Conservation (phyloP, 169 alveolate species). For the Amoebophrya sp. region DNA sequence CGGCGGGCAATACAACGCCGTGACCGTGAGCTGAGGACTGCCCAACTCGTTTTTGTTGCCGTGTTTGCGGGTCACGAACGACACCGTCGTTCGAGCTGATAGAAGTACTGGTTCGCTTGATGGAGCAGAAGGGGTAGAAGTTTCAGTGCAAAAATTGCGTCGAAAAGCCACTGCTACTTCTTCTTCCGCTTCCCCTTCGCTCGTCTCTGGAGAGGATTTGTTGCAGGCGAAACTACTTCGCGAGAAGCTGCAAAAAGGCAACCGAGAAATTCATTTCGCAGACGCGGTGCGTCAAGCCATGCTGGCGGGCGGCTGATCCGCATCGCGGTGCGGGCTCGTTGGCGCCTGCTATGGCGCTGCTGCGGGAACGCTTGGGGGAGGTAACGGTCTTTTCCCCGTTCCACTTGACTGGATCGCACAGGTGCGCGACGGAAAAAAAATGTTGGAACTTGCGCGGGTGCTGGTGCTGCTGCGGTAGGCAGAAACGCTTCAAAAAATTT, state of each 20-base stretch:
- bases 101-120: too few species aligned
- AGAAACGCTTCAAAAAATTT: too few species aligned
- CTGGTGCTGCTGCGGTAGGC: neutral
- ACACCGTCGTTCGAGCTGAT: too few species aligned
- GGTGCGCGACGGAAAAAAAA: neutral
- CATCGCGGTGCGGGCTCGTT: neutral
- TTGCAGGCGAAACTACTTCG: too few species aligned
- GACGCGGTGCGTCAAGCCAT: neutral
- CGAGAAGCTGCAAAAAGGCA: too few species aligned
- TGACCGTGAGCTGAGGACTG: neutral
- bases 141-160: too few species aligned
- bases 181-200: too few species aligned
- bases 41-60: neutral
- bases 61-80: neutral
- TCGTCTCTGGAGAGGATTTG: too few species aligned
- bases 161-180: too few species aligned
- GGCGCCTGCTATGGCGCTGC: neutral
- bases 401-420: neutral
- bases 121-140: too few species aligned
- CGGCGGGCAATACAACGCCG: neutral
- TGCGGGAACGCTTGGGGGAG: neutral
- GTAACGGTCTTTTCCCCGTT: neutral
- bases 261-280: neutral
- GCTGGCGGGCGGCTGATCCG: neutral
- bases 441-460: neutral